Evolutionary conservation across 306 rosid species (phyloP), one percentile per base, ranked within the genome.

Genomic region (Argentina anserina): DNA sequence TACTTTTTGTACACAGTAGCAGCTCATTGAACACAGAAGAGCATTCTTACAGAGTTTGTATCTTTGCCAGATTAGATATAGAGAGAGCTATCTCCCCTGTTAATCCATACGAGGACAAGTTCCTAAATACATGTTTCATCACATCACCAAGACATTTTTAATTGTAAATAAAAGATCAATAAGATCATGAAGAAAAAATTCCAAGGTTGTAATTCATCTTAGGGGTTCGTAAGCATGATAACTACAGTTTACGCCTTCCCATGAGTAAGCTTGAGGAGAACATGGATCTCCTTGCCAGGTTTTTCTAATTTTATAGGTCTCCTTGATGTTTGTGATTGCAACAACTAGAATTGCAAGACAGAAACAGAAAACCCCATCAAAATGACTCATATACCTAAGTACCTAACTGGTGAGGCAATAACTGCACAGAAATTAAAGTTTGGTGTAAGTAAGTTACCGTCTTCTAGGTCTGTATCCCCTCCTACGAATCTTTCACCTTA

Each of bases 211-310:
- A 36, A 68, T 46, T 68, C 79, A 56, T 75, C 79, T 67, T 29
- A 58, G 49, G 26, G 74, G 67, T 49, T 68, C 68, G 15, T 25
- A 20, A 41, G 26, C 73, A 72, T 63, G 55, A 66, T 49, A 52
- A 49, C 79, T 83, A 61, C 89, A 87, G 28, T 70, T 80, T 47
- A 87, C 60, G 36, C 88, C 89, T 29, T 75, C 71, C 92, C 88
- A 87, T 66, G 42, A 50, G 75, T 77, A 87, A 21, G 26, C 39
- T 59, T 46, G 37, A 0, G 84, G 92, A 12, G 33, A 77, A 29
- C 92, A 85, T 34, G 89, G 89, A 73, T 87, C 89, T 72, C 86
- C 89, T 43, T 79, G 79, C 92, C 92, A 87, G 70, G 75, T 75
- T 64, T 55, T 83, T 8, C 15, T 17, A 59, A 81, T 64, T 43